Conservation (phyloP, 108 stramenopile genomes). For the Bacterosira constricta region DNA sequence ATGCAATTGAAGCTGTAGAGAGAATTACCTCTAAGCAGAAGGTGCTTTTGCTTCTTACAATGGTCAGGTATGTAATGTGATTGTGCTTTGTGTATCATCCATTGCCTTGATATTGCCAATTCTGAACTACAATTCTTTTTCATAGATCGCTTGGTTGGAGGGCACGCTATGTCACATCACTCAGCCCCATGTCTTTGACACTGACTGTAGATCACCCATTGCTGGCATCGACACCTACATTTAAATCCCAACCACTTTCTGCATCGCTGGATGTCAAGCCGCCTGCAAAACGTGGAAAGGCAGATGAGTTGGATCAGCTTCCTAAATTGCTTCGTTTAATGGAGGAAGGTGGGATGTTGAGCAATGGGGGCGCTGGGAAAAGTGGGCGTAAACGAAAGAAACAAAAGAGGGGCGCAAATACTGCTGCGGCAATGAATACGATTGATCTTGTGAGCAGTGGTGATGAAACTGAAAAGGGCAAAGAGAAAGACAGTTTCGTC, state of each 20-base stretch:
- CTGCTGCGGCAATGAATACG: background rate
- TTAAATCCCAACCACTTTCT: background rate
- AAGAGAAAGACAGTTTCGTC: background rate
- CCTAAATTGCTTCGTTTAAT: slow-evolving; percentile 18
- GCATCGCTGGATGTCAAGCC: slow-evolving; percentile 11
- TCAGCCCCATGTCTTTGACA: slow-evolving; percentile 62
- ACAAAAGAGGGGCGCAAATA: background rate
- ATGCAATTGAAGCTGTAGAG: slow-evolving; percentile 28
- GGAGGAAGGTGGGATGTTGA: slow-evolving; percentile 13
- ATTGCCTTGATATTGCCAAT: no score
- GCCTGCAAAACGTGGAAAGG: background rate
- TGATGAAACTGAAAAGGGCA: background rate
- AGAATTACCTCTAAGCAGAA: slow-evolving; percentile 42
- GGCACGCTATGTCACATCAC: slow-evolving; percentile 67
- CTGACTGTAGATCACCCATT: slow-evolving; percentile 80
- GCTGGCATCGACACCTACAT: slow-evolving; percentile 17
- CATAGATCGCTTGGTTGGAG: slow-evolving; percentile 77
- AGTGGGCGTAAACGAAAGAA: slow-evolving; percentile 4
- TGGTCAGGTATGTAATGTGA: slow-evolving; percentile 41
- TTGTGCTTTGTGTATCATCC: background rate
- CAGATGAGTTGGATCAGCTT: background rate
- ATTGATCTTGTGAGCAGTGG: slow-evolving; percentile 18
- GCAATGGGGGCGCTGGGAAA: background rate
- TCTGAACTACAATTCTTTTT: background rate
- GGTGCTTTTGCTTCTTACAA: slow-evolving; percentile 53